Base-by-base conservation (phyloP, 805 yeast genomes). In the Schizosaccharomyces japonicus region DNA sequence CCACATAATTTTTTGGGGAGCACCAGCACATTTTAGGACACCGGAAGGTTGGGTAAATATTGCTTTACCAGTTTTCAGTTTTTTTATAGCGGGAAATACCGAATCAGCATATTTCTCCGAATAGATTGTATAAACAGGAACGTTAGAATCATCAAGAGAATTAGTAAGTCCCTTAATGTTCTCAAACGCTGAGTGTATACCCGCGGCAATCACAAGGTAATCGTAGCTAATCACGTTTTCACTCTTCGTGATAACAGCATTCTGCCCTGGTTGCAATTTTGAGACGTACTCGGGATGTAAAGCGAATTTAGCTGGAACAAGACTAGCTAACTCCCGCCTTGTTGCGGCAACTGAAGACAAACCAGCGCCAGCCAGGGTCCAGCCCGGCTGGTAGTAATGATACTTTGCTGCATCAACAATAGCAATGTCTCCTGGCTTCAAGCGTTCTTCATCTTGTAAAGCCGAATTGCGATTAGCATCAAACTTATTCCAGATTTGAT, bases 1-100 rank as follows among this genome's bases (percentile, higher is more conserved):
- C 47, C 47, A 45, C 47, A 45, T 45, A 6, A 45, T 31, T 39
- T 45, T 45, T 21, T 45, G 47, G n/a, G 47, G 47, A 11, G 47
- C 47, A 21, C 47, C 47, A 23, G 47, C 47, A 17, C 47, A 45
- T 17, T 45, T 45, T 19, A 45, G 15, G 26, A 21, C 28, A 30
- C 47, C 47, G 19, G 36, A 19, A 19, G 47, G 47, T 31, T 45
- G 47, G 11, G 47, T 45, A 29, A 45, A 45, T n/a, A 45, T 32
- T 4, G 47, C 47, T n/a, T 19, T 30, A 6, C 47, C 47, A 19
- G 36, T 15, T 4, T 19, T 30, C 19, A 31, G 19, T 29, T 29
- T 31, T 19, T 45, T 15, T 7, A 45, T 45, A n/a, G 11, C 15
- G 28, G 34, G 34, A n/a, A 17, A 31, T 11, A 31, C 47, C n/a